Base-by-base conservation (phyloP, 108 stramenopile genomes). In the Fistulifera pelliculosa region DNA sequence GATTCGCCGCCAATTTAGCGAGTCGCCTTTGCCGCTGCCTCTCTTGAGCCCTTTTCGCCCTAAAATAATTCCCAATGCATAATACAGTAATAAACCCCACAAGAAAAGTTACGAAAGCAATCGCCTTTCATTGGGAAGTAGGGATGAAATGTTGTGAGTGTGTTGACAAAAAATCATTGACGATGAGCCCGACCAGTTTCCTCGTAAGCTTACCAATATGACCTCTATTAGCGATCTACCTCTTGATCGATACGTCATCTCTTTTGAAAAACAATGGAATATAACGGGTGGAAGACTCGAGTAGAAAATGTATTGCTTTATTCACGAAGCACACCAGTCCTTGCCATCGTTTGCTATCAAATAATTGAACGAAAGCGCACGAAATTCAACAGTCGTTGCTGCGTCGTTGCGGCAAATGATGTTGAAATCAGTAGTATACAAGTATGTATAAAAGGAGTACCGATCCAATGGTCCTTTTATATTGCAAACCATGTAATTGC, bases 11-110 rank as follows among this genome's bases (percentile, higher is more conserved):
- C 52, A 83, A 64, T 54, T 85, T 86, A 14, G 82, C 78, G 53
- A 84, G 62, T 69, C 85, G 81, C 49, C 83, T 64, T 60, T 91
- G 85, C 49, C 79, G 54, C 65, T 91, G 90, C 57, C 90, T 67
- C 68, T 91, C 90, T 67, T 85, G 83, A 53, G 90, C 90, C 41
- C 90, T 73, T 51, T 91, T 91, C 0, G 90, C 90, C 27, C 90
- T 76, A 64, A 83, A 87, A 60, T 87, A 91, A 56, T 91, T 91
- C 18, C 90, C 90, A 44, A 91, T 83, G 54, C 90, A 91, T 7
- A 91, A 69, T 0, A 91, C 85, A 18, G 85, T 81, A 54, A 91
- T 85, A 69, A 91, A 91, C 14, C 90, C 90, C 27, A 87, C 81
- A 27, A 91, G 73, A 65, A 91, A 87, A 26, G 75, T 72, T 10